phyloP scores from a whole-genome alignment of 2,329 filamentous ascomycete genomes.

The Chrysosphaeria jannelii region DNA sequence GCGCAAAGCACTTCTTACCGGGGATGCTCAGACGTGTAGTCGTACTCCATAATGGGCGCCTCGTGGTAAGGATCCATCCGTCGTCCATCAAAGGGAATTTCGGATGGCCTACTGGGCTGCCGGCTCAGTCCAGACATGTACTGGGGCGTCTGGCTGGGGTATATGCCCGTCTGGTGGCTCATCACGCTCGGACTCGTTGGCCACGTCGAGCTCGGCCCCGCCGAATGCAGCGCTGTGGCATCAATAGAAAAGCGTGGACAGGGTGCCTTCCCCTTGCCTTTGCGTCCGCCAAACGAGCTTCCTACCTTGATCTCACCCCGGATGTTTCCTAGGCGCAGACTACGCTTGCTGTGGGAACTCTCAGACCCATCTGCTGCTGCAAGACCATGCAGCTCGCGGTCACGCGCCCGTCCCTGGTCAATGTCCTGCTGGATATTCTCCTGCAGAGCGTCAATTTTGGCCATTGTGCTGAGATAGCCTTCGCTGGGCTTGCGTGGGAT shows the following conservation, averaged over 20 bases:
- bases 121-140: background rate
- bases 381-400: too few relatives aligned
- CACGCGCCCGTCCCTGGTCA: too few relatives aligned
- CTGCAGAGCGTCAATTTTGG: too few relatives aligned
- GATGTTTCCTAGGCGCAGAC: too few relatives aligned
- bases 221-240: background rate
- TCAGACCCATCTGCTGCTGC: too few relatives aligned
- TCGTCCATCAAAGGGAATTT: conserved; percentile 5
- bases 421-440: too few relatives aligned
- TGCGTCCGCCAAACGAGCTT: conserved; percentile 2
- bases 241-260: too few relatives aligned
- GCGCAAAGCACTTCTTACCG: conserved; percentile 2
- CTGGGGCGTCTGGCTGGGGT: background rate
- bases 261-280: too few relatives aligned
- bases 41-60: conserved; percentile 2
- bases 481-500: too few relatives aligned
- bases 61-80: conserved; percentile 4
- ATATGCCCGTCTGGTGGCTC: too few relatives aligned
- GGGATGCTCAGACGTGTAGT: conserved; percentile 3
- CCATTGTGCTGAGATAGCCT: too few relatives aligned
- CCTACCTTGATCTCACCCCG: background rate
- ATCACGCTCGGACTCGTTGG: background rate
- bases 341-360: too few relatives aligned
- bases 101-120: conserved; percentile 1
- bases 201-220: background rate